Evolutionary conservation across 345 rosid genomes (phyloP), one percentile per base, ranked within the genome.

Genomic region (Laguncularia racemosa): DNA sequence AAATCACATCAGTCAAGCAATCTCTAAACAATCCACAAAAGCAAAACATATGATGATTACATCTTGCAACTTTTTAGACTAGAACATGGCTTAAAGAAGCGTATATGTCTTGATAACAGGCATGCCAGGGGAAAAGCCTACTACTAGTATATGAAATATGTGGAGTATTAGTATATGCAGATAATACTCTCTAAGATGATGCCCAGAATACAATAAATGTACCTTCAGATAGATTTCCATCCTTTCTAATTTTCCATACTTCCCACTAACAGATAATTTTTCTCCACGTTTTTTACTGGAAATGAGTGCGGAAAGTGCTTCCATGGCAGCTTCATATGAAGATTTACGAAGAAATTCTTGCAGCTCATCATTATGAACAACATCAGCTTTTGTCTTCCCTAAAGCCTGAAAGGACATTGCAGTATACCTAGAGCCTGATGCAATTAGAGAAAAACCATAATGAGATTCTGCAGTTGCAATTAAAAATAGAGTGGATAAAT

Each of bases 261-360:
- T 79, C 44, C 69, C 78, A 44, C 54, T 61, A 58, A 72, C 60
- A 56, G 72, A 49, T 16, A 81, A 57, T 45, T 47, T 73, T 43
- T 77, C 86, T 40, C 81, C 83, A 20, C 88, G 90, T 55, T 77
- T 84, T 60, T 77, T 73, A 46, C 83, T 71, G 56, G 90, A 73
- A 61, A 90, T 86, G 68, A 84, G 90, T 50, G 90, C 82, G 13
- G 95, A 86, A 66, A 90, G 80, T 28, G 97, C 88, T 61, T 86
- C 86, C 97, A 90, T 81, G 59, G 92, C 92, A 61, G 68, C 69
- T 61, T 84, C 97, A 64, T 90, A 81, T 16, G 81, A 81, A 60
- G 73, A 71, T 17, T 81, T 74, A 67, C 67, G 71, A 66, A 78
- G 67, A 43, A 47, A 56, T 21, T 75, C 76, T 64, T 50, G 78